phyloP scores from a whole-genome alignment of 352 stramenopile genomes.

The Globisporangium echinulatum region DNA sequence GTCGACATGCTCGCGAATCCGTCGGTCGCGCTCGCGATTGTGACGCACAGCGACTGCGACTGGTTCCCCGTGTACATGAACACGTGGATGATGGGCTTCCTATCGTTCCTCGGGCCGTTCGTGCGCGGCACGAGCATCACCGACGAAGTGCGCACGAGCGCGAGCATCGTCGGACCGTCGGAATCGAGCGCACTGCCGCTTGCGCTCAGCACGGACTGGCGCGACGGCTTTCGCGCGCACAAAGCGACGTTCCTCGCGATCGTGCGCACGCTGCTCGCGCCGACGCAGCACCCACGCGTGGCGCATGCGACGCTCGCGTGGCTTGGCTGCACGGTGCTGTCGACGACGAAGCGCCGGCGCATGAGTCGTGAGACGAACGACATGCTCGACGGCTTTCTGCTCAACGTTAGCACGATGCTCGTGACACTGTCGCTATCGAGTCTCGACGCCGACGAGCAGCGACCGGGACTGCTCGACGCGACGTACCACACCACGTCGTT shows the following conservation, averaged over 20 bases:
- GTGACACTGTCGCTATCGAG: slow-evolving; percentile 32
- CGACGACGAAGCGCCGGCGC: slow-evolving; percentile 35
- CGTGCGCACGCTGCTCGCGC: slow-evolving; percentile 24
- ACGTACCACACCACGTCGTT: slow-evolving; percentile 44
- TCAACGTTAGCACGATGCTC: slow-evolving; percentile 54
- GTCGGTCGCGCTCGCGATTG: slow-evolving; percentile 30
- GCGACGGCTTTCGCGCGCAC: slow-evolving; percentile 29
- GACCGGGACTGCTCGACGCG: slow-evolving; percentile 28
- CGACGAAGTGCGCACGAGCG: slow-evolving; percentile 42
- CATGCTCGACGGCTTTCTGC: slow-evolving; percentile 56
- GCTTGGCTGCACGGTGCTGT: slow-evolving; percentile 38
- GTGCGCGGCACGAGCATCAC: slow-evolving; percentile 63
- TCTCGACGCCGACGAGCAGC: slow-evolving; percentile 21
- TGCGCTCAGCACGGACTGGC: slow-evolving; percentile 43
- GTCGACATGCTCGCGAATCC: slow-evolving; percentile 34
- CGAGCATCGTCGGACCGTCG: too few relatives aligned
- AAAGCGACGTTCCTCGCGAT: slow-evolving; percentile 26
- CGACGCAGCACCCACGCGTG: slow-evolving; percentile 41
- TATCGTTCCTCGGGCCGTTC: slow-evolving; percentile 55
- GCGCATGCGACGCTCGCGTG: slow-evolving; percentile 53
- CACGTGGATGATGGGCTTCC: slow-evolving; percentile 34
- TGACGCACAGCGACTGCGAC: slow-evolving; percentile 21
- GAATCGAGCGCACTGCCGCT: slow-evolving; percentile 21
- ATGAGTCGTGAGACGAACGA: slow-evolving; percentile 45
- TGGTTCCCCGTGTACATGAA: slow-evolving; percentile 40